A percentile compares a stretch with the other conserved stretches of the same genome.
phyloP scores from a whole-genome alignment of 75 land plant genomes.

The Isoetes taiwanensis region DNA sequence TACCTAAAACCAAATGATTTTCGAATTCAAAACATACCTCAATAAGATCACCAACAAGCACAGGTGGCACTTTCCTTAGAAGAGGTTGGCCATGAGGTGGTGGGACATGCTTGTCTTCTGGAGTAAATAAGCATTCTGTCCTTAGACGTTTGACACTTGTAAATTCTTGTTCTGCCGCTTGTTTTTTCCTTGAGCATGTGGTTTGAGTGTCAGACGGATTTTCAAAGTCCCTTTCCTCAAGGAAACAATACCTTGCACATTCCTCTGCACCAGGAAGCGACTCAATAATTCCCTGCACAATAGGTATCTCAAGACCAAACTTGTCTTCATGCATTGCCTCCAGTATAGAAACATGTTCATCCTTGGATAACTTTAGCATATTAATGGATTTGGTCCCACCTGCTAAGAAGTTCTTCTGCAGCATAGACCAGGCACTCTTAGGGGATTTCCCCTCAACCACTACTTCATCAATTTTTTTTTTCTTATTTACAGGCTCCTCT shows the following conservation, averaged over 20 bases:
- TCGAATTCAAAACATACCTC: constrained; percentile 38
- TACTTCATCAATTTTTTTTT: constrained; percentile 12
- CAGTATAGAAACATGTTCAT: no score
- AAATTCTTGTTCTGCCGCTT: constrained; percentile 5
- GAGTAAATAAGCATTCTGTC: background rate
- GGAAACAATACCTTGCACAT: constrained; percentile 27
- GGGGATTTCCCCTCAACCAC: constrained; percentile 10
- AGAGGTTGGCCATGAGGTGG: constrained; percentile 59
- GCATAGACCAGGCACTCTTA: background rate
- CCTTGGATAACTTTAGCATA: no score
- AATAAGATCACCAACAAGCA: constrained; percentile 66
- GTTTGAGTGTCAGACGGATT: background rate
- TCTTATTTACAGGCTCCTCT: constrained; percentile 12
- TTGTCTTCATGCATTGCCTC: constrained; percentile 50
- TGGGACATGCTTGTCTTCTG: constrained; percentile 4
- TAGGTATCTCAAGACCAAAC: constrained; percentile 71
- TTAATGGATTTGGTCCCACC: no score
- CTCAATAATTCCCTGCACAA: constrained; percentile 63
- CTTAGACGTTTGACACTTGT: constrained; percentile 1
- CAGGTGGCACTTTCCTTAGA: constrained; percentile 37
- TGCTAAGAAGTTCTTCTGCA: no score
- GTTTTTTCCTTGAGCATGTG: constrained; percentile 20
- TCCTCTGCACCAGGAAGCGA: constrained; percentile 31
- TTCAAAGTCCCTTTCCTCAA: constrained; percentile 13
- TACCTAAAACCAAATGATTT: background rate